Conservation (phyloP, 2,329 filamentous ascomycete genomes). For the Daldinia sp. region DNA sequence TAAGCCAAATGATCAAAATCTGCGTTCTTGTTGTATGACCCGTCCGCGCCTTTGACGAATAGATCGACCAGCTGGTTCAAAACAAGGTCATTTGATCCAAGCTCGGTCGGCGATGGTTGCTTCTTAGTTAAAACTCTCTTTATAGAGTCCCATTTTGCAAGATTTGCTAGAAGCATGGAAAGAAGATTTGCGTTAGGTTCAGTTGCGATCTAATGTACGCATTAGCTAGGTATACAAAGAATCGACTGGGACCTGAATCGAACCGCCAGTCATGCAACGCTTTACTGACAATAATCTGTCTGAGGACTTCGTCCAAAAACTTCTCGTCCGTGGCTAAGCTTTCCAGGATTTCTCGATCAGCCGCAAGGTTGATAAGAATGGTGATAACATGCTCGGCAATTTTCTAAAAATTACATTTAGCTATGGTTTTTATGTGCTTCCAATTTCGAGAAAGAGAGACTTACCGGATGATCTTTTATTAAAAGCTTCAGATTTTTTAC, state of each 20-base stretch:
- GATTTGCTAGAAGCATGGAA: constrained; percentile 92
- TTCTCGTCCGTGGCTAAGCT: constrained; percentile 80
- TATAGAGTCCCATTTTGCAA: constrained; percentile 82
- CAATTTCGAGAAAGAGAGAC: constrained; percentile 48
- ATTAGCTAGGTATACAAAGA: constrained; percentile 35
- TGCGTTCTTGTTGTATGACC: constrained; percentile 84
- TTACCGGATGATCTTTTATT: constrained; percentile 83
- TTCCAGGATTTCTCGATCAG: constrained; percentile 80
- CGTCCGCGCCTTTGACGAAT: constrained; percentile 91
- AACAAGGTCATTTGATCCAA: constrained; percentile 78
- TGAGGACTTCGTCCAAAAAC: constrained; percentile 81
- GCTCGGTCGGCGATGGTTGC: constrained; percentile 74
- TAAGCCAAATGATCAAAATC: constrained; percentile 95
- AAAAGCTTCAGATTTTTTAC: constrained; percentile 89
- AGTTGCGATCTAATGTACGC: constrained; percentile 67
- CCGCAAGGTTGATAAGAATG: constrained; percentile 88
- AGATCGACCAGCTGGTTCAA: constrained; percentile 95
- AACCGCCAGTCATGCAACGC: neutral
- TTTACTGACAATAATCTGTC: constrained; percentile 76
- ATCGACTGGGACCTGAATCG: constrained; percentile 4
- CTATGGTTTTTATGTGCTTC: constrained; percentile 1
- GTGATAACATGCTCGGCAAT: constrained; percentile 94
- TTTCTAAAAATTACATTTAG: constrained; percentile 62
- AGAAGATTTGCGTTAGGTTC: constrained; percentile 87
- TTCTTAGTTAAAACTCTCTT: constrained; percentile 76